Evolutionary conservation across 805 yeast genomes (phyloP).

Genomic region (Lipomyces sp.): DNA sequence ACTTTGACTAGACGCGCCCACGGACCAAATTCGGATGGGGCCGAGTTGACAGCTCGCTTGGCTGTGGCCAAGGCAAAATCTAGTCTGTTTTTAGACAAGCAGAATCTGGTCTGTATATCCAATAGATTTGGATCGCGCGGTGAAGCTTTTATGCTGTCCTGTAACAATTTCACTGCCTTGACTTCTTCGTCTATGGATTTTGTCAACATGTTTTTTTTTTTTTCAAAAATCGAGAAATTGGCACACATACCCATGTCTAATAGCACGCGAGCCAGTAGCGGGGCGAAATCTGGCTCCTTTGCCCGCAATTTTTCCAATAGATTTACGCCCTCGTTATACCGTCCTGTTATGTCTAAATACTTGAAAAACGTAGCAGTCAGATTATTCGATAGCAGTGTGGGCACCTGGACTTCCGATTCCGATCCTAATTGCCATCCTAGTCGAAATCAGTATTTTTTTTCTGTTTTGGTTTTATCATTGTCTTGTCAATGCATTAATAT

Average conservation of each 20-base stretch:
- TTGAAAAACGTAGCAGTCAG: conserved; percentile 75
- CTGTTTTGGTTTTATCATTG: too few relatives aligned
- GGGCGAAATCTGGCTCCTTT: conserved; percentile 59
- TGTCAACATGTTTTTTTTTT: background rate
- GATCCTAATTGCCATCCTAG: conserved; percentile 60
- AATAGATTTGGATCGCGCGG: conserved; percentile 65
- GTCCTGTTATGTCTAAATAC: conserved; percentile 66
- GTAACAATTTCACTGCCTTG: conserved; percentile 54
- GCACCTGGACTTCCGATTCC: conserved; percentile 67
- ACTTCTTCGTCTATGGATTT: conserved; percentile 51
- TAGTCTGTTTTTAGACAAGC: conserved; percentile 58
- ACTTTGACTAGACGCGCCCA: conserved; percentile 71
- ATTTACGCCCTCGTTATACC: conserved; percentile 64
- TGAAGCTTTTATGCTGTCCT: conserved; percentile 48
- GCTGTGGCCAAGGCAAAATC: conserved; percentile 66
- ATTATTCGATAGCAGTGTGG: conserved; percentile 67
- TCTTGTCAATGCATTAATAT: too few relatives aligned
- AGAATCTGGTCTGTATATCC: conserved; percentile 65
- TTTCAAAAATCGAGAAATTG: too few relatives aligned
- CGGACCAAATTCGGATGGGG: conserved; percentile 76
- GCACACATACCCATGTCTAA: conserved; percentile 35
- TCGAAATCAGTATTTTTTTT: background rate
- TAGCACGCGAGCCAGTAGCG: conserved; percentile 49
- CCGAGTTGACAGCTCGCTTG: conserved; percentile 60
- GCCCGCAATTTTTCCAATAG: conserved; percentile 58